A percentile compares a stretch with the other conserved stretches of the same genome.
Conservation (phyloP, 805 yeast species). For the Zygosaccharomyces gambellarensis region DNA sequence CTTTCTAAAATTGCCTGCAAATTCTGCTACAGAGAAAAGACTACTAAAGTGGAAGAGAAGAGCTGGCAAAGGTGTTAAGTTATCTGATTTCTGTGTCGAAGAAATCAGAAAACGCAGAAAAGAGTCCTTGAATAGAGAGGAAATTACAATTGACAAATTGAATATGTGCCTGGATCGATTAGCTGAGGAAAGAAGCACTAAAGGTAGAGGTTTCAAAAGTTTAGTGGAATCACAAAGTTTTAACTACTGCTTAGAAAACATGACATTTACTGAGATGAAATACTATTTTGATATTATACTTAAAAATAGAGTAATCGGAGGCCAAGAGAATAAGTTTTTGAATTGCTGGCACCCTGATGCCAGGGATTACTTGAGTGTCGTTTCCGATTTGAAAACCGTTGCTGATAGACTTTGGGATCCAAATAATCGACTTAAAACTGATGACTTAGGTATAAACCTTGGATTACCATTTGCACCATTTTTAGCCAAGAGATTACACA, state of each 20-base stretch:
- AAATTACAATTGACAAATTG: slow-evolving; percentile 45
- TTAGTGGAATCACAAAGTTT: slow-evolving; percentile 37
- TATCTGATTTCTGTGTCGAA: slow-evolving; percentile 46
- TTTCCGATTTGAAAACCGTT: slow-evolving; percentile 57
- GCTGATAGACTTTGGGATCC: slow-evolving; percentile 56
- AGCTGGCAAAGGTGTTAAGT: slow-evolving; percentile 42
- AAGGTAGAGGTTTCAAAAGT: slow-evolving; percentile 19
- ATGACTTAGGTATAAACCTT: slow-evolving; percentile 35
- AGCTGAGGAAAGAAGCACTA: slow-evolving; percentile 27
- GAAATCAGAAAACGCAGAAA: slow-evolving; percentile 44
- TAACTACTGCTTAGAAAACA: slow-evolving; percentile 44
- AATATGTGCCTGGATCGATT: slow-evolving; percentile 45
- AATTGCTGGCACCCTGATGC: slow-evolving; percentile 78
- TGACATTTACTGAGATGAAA: slow-evolving; percentile 58
- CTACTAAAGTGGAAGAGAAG: slow-evolving; percentile 45
- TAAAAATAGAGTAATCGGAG: slow-evolving; percentile 53
- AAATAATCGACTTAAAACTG: slow-evolving; percentile 37
- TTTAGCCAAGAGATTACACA: slow-evolving; percentile 53
- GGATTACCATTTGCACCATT: slow-evolving; percentile 65
- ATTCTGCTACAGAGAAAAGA: slow-evolving; percentile 54
- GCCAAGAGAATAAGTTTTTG: slow-evolving; percentile 56
- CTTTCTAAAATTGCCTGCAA: slow-evolving; percentile 54
- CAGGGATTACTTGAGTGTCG: slow-evolving; percentile 54
- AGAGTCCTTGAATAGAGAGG: slow-evolving; percentile 38
- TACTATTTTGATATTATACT: slow-evolving; percentile 67